Evolutionary conservation across 495 filamentous ascomycete species (phyloP).

Genomic region (Cenococcum geophilum): DNA sequence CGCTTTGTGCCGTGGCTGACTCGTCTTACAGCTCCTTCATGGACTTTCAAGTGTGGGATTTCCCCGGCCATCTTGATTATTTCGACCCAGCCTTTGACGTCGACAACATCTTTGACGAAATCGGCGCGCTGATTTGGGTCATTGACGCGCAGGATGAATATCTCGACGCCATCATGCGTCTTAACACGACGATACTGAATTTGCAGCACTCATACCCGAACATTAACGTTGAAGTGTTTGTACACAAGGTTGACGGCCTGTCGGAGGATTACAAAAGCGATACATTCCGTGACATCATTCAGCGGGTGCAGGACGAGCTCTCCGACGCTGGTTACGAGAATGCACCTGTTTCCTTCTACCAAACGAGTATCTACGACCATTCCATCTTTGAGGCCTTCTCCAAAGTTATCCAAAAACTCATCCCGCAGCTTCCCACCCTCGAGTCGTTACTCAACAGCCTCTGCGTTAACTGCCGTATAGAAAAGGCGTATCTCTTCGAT

Average conservation of each 20-base stretch:
- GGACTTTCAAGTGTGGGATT: constrained; percentile 98
- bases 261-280: constrained; percentile 92
- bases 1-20: constrained; percentile 5
- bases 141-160: constrained; percentile 98
- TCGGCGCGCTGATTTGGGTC: constrained; percentile 94
- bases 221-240: constrained; percentile 95
- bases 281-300: constrained; percentile 88
- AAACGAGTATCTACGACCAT: constrained; percentile 96
- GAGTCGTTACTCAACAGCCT: constrained; percentile 88
- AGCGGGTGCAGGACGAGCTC: constrained; percentile 95
- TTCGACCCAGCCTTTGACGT: constrained; percentile 80
- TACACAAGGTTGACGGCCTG: constrained; percentile 94
- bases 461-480: constrained; percentile 81
- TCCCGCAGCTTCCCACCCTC: constrained; percentile 84
- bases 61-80: constrained; percentile 88
- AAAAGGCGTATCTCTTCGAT: constrained; percentile 97
- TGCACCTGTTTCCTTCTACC: constrained; percentile 82
- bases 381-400: constrained; percentile 96
- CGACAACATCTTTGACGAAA: constrained; percentile 85
- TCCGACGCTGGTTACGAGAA: constrained; percentile 88
- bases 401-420: constrained; percentile 95
- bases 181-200: constrained; percentile 79
- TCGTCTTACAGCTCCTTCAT: constrained; percentile 71
- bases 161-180: constrained; percentile 75
- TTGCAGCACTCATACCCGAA: constrained; percentile 80